A percentile compares a stretch with the other conserved stretches of the same genome.
phyloP scores from a whole-genome alignment of 345 rosid species.

The Jatropha curcas region DNA sequence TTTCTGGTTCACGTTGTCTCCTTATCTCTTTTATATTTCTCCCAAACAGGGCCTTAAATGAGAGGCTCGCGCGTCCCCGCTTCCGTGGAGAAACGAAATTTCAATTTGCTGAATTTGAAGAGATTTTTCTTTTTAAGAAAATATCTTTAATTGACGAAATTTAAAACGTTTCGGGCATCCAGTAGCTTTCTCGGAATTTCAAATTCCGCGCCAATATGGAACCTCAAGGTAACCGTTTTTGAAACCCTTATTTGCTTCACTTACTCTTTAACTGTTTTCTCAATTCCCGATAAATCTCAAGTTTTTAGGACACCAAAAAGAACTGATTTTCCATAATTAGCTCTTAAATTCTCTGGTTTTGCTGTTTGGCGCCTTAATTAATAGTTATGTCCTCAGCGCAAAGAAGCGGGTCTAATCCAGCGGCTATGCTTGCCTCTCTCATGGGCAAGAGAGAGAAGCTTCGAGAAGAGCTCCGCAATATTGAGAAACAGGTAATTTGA shows the following conservation, averaged over 20 bases:
- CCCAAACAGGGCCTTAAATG: not conserved
- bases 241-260: not conserved
- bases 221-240: constrained; percentile 18
- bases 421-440: constrained; percentile 38
- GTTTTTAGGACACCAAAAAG: not conserved
- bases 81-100: not conserved
- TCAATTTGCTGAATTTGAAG: not conserved
- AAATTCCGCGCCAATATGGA: constrained; percentile 41
- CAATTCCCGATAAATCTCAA: not conserved
- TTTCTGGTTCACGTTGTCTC: not conserved
- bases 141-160: no score
- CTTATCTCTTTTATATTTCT: not conserved
- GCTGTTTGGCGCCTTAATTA: not conserved
- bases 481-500: constrained; percentile 29
- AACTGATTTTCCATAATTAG: not conserved
- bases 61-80: not conserved
- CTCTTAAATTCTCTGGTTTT: not conserved
- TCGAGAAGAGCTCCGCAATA: constrained; percentile 26
- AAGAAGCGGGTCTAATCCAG: constrained; percentile 35
- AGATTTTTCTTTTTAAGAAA: not conserved
- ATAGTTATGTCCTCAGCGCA: constrained; percentile 27
- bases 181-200: constrained; percentile 11
- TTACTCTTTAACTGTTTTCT: not conserved
- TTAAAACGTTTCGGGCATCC: not conserved
- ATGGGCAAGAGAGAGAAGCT: constrained; percentile 32